phyloP scores from a whole-genome alignment of 1,284 basidiomycete species.

The Quambalaria eucalypti region DNA sequence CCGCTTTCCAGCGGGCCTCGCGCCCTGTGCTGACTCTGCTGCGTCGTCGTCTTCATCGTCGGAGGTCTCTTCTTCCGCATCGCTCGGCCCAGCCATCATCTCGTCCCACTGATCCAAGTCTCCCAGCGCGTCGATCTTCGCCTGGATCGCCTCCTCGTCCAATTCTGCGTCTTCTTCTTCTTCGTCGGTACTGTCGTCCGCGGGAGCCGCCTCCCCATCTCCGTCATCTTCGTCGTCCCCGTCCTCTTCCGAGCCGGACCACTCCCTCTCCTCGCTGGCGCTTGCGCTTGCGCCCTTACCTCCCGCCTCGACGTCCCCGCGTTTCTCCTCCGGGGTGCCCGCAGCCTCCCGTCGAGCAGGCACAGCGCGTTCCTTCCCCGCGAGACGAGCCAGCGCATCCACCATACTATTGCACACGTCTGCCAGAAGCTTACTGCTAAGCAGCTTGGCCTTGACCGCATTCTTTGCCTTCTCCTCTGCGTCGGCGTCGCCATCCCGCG shows the following conservation, averaged over 20 bases:
- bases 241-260: conserved; percentile 2
- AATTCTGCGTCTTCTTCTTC: neutral
- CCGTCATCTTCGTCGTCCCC: conserved; percentile 6
- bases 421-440: conserved; percentile 67
- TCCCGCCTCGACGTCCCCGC: neutral
- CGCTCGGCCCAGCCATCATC: conserved; percentile 43
- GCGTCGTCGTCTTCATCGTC: conserved; percentile 37
- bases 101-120: conserved; percentile 24
- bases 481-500: neutral
- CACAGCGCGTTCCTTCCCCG: conserved; percentile 6
- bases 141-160: neutral
- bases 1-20: no score
- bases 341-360: neutral
- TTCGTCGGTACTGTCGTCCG: neutral
- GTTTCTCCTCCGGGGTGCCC: neutral
- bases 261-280: neutral
- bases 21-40: no score
- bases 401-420: conserved; percentile 56
- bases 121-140: conserved; percentile 16
- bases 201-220: neutral
- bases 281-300: neutral
- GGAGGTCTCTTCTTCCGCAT: conserved; percentile 33
- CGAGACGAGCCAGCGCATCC: conserved; percentile 45
- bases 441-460: conserved; percentile 63
- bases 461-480: no score